Evolutionary conservation across 208 protist genomes (phyloP).

Genomic region (Angomonas ambiguus): DNA sequence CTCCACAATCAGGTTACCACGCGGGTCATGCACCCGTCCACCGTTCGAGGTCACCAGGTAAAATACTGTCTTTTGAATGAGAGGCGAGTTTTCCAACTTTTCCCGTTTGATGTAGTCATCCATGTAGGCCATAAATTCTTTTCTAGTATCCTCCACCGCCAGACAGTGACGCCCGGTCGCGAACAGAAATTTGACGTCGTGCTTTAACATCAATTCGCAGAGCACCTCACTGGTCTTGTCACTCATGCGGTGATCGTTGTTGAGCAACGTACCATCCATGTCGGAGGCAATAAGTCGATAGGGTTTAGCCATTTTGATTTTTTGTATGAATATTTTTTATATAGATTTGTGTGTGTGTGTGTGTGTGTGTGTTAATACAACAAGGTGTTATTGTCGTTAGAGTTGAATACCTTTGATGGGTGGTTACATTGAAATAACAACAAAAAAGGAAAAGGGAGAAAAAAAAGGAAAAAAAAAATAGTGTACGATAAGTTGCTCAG

Average conservation of each 20-base stretch:
- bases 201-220: constrained; percentile 29
- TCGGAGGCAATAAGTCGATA: constrained; percentile 59
- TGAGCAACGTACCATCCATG: constrained; percentile 65
- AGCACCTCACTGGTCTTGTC: constrained; percentile 38
- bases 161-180: constrained; percentile 48
- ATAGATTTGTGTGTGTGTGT: background rate
- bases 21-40: constrained; percentile 47
- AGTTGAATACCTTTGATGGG: no score
- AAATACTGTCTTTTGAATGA: constrained; percentile 21
- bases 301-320: background rate
- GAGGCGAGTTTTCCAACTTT: background rate
- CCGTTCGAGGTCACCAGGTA: constrained; percentile 67
- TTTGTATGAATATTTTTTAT: constrained; percentile 15
- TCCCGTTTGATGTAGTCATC: constrained; percentile 7
- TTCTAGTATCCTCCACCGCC: constrained; percentile 19
- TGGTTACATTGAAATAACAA: background rate
- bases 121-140: constrained; percentile 29
- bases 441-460: background rate
- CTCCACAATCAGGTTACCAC: constrained; percentile 30
- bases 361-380: background rate
- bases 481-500: background rate
- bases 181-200: constrained; percentile 41
- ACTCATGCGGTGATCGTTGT: constrained; percentile 25
- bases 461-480: constrained; percentile 9
- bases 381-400: background rate